Conservation (phyloP, 2,329 filamentous ascomycete genomes). For the Thelonectria olida region DNA sequence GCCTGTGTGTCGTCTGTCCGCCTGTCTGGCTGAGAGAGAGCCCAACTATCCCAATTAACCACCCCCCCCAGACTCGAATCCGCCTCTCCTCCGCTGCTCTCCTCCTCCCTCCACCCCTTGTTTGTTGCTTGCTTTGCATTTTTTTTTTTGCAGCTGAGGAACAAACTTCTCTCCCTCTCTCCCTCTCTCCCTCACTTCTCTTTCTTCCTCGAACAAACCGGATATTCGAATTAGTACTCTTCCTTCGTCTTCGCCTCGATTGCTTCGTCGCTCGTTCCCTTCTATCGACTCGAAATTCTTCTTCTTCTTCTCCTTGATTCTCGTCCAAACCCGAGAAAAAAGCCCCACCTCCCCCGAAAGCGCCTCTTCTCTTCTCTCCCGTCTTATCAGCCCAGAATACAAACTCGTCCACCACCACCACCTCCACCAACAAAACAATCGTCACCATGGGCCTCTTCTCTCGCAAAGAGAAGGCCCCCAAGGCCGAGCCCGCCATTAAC, state of each 20-base stretch:
- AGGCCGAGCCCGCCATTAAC: constrained; percentile 52
- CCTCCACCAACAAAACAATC: not conserved
- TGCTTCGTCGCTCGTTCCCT: constrained; percentile 36
- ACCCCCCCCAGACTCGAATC: constrained; percentile 7
- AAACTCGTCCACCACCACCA: not conserved
- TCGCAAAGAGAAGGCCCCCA: constrained; percentile 61
- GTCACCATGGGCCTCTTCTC: constrained; percentile 65
- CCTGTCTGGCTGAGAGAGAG: constrained; percentile 15
- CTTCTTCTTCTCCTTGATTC: constrained; percentile 18
- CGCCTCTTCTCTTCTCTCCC: constrained; percentile 13
- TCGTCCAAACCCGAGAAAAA: constrained; percentile 21
- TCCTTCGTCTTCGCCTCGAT: constrained; percentile 28
- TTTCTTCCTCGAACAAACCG: not conserved
- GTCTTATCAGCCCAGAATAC: constrained; percentile 34
- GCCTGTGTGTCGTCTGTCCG: not conserved
- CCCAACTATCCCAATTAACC: constrained; percentile 6
- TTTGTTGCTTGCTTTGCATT: constrained; percentile 28
- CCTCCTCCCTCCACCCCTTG: constrained; percentile 20
- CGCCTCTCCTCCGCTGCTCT: constrained; percentile 4
- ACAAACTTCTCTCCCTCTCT: no score
- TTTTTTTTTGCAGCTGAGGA: constrained; percentile 17
- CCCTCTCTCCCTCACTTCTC: no score
- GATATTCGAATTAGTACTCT: constrained; percentile 1
- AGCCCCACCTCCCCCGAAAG: constrained; percentile 34
- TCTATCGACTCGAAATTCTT: no score